Base-by-base conservation (phyloP, 2,329 filamentous ascomycete genomes). In the Dichotomopilus funicola region DNA sequence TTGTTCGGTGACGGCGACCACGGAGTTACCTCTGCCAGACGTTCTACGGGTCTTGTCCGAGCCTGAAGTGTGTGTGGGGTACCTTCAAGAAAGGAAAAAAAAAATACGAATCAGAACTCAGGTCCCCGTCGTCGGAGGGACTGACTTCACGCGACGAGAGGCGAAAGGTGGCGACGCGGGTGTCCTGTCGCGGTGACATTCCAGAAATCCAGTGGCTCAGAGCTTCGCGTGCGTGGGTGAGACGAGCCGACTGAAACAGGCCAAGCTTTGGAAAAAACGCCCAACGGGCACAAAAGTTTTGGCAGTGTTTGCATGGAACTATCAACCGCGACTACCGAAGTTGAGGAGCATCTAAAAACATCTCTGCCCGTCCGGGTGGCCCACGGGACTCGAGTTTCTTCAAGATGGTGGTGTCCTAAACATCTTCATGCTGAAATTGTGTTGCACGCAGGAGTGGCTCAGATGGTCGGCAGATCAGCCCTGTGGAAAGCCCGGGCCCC, bases 131-230 rank as follows among this genome's bases (percentile, higher is more conserved):
- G 19, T 27, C 19, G 19, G 19, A 27, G 19, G 19, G 19, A 27
- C 19, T 27, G 19, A 27, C 19, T 27, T 27, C 19, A 27, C 19
- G 19, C 19, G 19, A 27, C 19, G 19, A 27, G 19, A 27, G 19
- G 19, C 19, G 19, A 27, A 27, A 27, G 19, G 19, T 27, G 19
- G 19, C 19, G 19, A 27, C 19, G 19, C 19, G 19, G 19, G 3
- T 13, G 40, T 12, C 8, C 40, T 42, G 11, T 13, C 40, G 37
- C 12, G 37, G 37, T 40, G 37, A 40, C 37, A 42, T 36, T 7
- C 6, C 37, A 48, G 43, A 49, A 13, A 59, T 52, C 44, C 43
- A 54, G 47, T 56, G 57, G 57, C 48, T 50, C 49, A 45, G 43
- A 51, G 51, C 48, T 9, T 27, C 19, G 19, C 19, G 19, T 31